Evolutionary conservation across 371 early-diverging fungal species (phyloP), one percentile per base, ranked within the genome.

Genomic region (Lichtheimia ornata): DNA sequence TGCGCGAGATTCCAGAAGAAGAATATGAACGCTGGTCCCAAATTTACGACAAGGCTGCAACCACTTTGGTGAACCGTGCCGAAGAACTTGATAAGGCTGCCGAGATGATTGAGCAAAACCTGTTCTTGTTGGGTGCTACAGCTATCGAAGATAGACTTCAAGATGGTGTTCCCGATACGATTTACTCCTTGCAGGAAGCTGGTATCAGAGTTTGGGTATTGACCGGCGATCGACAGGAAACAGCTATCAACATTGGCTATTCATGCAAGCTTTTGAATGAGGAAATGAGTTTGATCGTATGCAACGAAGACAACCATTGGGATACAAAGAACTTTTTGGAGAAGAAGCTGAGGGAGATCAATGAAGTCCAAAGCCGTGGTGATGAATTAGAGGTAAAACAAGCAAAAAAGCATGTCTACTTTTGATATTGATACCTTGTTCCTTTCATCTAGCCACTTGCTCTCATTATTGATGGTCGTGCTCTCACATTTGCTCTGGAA

Each of bases 81-180:
- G 92, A 93, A 7, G 93, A 90, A 66, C 72, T 98, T 11, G 95
- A 94, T 63, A 88, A 87, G 65, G 97, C 93, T 7, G 96, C 96
- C 0, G 98, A 97, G 66, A 68, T 94, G 76, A 97, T 98, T 64
- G 99, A 98, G 67, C 89, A 92, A 66, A 87, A 96, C 58, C 64
- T 98, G 67, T 88, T 91, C 47, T 77, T 97, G 60, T 66, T 99
- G 27, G 99, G 99, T 11, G 96, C 97, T 0, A 97, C 99, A 4
- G 99, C 98, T 14, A 98, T 99, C 68, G 99, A 99, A 80, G 99
- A 99, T 75, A 92, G 91, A 72, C 79, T 99, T 9, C 99, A 99
- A 83, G 98, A 98, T 60, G 95, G 95, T 59, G 99, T 98, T 1
- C 95, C 97, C 5, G 94, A 97, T 62, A 97, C 99, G 0, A 96